Conservation (phyloP, 495 filamentous ascomycete genomes). For the Penicillium parvum region DNA sequence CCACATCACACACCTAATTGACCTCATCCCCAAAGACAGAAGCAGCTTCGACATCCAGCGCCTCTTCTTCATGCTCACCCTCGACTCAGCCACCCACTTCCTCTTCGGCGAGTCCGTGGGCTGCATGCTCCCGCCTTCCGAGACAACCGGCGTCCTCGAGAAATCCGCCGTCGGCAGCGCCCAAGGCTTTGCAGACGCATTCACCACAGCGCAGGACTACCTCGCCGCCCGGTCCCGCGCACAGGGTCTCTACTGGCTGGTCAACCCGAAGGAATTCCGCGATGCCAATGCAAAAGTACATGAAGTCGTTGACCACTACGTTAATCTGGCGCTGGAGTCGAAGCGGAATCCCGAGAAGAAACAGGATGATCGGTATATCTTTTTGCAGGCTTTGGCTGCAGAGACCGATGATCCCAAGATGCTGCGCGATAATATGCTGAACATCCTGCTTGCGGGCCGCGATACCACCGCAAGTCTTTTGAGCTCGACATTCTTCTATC, state of each 20-base stretch:
- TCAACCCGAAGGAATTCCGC: constrained; percentile 34
- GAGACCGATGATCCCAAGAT: constrained; percentile 54
- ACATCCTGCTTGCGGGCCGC: constrained; percentile 60
- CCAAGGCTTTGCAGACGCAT: constrained; percentile 44
- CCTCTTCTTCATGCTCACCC: constrained; percentile 57
- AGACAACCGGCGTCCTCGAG: constrained; percentile 22
- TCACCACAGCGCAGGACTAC: constrained; percentile 41
- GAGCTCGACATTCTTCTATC: constrained; percentile 56
- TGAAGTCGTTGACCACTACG: constrained; percentile 47
- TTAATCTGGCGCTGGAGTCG: constrained; percentile 38
- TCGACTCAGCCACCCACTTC: constrained; percentile 67
- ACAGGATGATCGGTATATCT: constrained; percentile 47
- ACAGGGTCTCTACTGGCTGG: constrained; percentile 36
- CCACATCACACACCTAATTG: constrained; percentile 53
- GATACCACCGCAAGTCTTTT: constrained; percentile 68
- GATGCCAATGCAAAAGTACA: constrained; percentile 38
- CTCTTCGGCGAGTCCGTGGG: constrained; percentile 56
- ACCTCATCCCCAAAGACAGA: constrained; percentile 40
- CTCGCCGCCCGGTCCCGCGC: constrained; percentile 25
- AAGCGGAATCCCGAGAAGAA: constrained; percentile 28
- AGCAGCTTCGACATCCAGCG: constrained; percentile 57
- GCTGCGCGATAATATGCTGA: constrained; percentile 59
- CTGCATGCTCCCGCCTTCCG: constrained; percentile 27
- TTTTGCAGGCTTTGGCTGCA: constrained; percentile 59
- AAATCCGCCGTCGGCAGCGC: constrained; percentile 32